Conservation (phyloP, 306 rosid species). For the Quercus cerris region DNA sequence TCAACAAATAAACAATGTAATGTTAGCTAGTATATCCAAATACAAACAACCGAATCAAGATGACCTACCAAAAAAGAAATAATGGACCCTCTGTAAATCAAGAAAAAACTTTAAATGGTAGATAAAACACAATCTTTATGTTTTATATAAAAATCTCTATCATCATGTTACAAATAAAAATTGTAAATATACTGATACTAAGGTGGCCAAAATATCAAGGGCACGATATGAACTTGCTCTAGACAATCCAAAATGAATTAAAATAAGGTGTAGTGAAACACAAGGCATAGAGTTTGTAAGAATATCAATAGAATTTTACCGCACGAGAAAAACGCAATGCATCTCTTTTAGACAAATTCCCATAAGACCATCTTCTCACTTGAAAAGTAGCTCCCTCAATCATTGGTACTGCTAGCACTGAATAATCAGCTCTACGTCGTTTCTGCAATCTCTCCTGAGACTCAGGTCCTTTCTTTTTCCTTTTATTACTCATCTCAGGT, state of each 20-base stretch:
- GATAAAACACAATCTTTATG: background rate
- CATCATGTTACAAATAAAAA: background rate
- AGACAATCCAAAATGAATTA: too few species aligned
- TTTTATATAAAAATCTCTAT: background rate
- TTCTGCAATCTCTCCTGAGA: slow-evolving; percentile 72
- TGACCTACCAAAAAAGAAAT: too few species aligned
- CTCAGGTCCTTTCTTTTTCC: slow-evolving; percentile 86
- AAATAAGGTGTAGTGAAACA: background rate
- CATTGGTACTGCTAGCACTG: slow-evolving; percentile 73
- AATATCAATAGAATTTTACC: slow-evolving; percentile 42
- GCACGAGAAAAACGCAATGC: slow-evolving; percentile 86
- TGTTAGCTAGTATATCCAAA: background rate
- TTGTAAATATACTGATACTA: background rate
- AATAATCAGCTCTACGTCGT: slow-evolving; percentile 75
- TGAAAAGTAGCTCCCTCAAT: slow-evolving; percentile 86
- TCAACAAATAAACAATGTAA: background rate
- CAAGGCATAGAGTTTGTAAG: background rate
- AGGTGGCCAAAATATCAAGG: background rate
- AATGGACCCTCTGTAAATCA: too few species aligned
- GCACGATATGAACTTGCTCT: background rate
- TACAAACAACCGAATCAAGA: background rate
- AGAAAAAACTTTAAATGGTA: background rate
- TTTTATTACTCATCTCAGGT: slow-evolving; percentile 72
- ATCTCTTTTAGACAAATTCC: slow-evolving; percentile 87
- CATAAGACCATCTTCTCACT: slow-evolving; percentile 92